A percentile compares a stretch with the other conserved stretches of the same genome.
phyloP scores from a whole-genome alignment of 2,329 filamentous ascomycete genomes.

The Colletotrichum navitas region DNA sequence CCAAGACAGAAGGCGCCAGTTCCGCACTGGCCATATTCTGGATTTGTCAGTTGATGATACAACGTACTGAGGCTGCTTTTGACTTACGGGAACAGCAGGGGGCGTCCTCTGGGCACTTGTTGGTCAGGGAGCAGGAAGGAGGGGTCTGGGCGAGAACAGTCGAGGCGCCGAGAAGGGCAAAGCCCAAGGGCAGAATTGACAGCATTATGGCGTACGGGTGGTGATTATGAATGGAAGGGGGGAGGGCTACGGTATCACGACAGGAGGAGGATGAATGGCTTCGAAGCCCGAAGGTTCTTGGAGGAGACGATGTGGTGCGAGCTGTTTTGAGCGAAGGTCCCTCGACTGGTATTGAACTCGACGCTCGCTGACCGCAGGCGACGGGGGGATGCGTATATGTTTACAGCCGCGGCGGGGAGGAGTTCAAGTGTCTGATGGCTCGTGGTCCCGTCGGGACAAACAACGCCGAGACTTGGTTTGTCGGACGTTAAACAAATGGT shows the following conservation, averaged over 20 bases:
- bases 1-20: slow-evolving; percentile 95
- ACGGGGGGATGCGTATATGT: slow-evolving; percentile 19
- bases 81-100: slow-evolving; percentile 85
- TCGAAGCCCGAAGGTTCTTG: neutral
- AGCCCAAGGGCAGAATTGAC: slow-evolving; percentile 51
- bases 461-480: neutral
- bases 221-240: neutral
- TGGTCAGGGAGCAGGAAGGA: slow-evolving; percentile 60
- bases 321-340: neutral
- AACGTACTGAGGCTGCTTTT: neutral
- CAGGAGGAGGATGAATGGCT: slow-evolving; percentile 5
- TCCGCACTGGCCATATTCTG: slow-evolving; percentile 94
- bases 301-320: neutral
- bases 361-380: slow-evolving; percentile 30
- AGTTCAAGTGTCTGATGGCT: slow-evolving; percentile 29
- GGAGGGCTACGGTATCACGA: slow-evolving; percentile 11
- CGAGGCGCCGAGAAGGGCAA: slow-evolving; percentile 55
- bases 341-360: neutral
- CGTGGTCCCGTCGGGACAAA: slow-evolving; percentile 3
- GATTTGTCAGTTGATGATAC: slow-evolving; percentile 16
- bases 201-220: slow-evolving; percentile 22
- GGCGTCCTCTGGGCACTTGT: slow-evolving; percentile 77
- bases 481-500: neutral
- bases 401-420: slow-evolving; percentile 26
- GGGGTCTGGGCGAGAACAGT: slow-evolving; percentile 52